phyloP scores from a whole-genome alignment of 257 asterid species.

The Solanum etuberosum region DNA sequence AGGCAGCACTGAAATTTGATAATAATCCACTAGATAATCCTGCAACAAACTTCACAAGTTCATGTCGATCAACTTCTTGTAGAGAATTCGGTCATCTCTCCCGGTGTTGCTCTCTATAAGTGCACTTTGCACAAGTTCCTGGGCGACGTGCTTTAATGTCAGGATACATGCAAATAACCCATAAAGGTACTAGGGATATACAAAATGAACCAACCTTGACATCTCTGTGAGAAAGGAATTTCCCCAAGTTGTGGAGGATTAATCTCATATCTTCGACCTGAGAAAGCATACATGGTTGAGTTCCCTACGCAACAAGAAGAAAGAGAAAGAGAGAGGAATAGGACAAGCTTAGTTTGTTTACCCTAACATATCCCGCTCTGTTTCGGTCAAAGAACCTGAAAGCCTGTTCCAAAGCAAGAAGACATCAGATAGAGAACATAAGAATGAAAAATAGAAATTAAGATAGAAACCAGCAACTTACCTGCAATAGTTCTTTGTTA shows the following conservation, averaged over 20 bases:
- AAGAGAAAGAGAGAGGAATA: background rate
- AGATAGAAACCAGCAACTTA: conserved; percentile 9
- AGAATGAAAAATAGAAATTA: background rate
- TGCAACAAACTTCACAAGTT: conserved; percentile 12
- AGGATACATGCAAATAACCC: background rate
- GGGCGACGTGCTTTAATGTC: background rate
- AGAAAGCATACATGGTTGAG: background rate
- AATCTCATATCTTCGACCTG: conserved; percentile 94
- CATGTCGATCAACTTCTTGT: conserved; percentile 60
- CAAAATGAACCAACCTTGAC: conserved; percentile 53
- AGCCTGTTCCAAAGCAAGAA: conserved; percentile 44
- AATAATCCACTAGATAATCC: background rate
- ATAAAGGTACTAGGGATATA: background rate
- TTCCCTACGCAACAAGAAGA: background rate
- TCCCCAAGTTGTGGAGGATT: conserved; percentile 79
- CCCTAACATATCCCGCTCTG: conserved; percentile 81
- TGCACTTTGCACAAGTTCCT: conserved; percentile 90
- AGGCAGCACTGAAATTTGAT: background rate
- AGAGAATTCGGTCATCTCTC: conserved; percentile 70
- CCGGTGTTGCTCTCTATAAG: conserved; percentile 73
- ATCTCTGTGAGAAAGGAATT: conserved; percentile 69
- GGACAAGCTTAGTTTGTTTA: conserved; percentile 9
- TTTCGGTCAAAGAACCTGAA: conserved; percentile 95
- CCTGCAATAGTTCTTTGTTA: conserved; percentile 77
- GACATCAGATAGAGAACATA: background rate